Base-by-base conservation (phyloP, 768 basidiomycete genomes). In the Hypholoma fasciculare region DNA sequence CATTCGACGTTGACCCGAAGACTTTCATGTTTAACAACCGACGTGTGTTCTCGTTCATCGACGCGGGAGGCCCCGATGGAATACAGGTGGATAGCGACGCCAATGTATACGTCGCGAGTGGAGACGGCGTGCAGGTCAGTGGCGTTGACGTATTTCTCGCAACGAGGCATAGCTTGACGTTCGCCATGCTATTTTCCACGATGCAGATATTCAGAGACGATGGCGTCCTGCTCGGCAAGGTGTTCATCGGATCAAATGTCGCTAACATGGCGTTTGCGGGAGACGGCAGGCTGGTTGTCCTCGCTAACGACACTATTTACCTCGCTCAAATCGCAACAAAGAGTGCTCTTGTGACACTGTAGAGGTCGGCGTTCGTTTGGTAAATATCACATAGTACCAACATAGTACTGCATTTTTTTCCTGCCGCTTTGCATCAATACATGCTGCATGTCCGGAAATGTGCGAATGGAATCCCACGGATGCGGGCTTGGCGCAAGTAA, bases 61-160 rank as follows among this genome's bases (percentile, higher is more conserved):
- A 90, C 58, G 72, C 85, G 14, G 88, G 88, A 1, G 71, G 84
- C 23, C 82, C 87, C 3, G 88, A 90, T 57, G 88, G 88, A 9
- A 71, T 90, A 14, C 83, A 86, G 64, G 77, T 87, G 1, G 89
- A 91, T 62, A 73, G 72, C 2, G 66, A 77, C 0, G 86, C 86
- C 0, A 90, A 90, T 59, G 78, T 90, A 0, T 90, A 83, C 64
- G 74, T 82, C 1, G 86, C 83, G 1, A 82, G 81, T 57, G 87
- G 82, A 12, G 89, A 90, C 54, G 89, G 88, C 36, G 79, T 83
- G 0, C 82, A 88, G 34, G 82, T 87, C 7, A 1, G 40, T 40
- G 39, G 12, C 39, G 11, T 42, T 42, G 40, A 42, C 17, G 13
- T 6, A 16, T 17, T 42, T 42, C 13, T 42, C 17, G 40, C 16